A percentile compares a stretch with the other conserved stretches of the same genome.
phyloP scores from a whole-genome alignment of 371 early-diverging fungal genomes.

The Sanchytrium tribonematis region DNA sequence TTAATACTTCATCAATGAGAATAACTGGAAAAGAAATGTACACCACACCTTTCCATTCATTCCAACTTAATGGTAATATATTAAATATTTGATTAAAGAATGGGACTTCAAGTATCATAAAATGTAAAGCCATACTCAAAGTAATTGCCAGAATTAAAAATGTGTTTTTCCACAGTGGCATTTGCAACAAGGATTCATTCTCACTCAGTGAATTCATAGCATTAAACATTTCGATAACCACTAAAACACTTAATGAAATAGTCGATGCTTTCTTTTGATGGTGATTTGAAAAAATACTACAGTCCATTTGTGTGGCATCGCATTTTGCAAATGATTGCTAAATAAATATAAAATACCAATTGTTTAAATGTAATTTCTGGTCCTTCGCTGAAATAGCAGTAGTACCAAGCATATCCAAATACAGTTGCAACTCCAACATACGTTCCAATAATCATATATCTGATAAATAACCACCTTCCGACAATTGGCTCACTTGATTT shows the following conservation, averaged over 20 bases:
- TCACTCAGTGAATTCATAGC: conserved; percentile 69
- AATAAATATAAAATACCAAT: conserved; percentile 20
- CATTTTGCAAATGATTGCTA: background rate
- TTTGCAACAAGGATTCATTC: conserved; percentile 61
- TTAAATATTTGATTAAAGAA: conserved; percentile 55
- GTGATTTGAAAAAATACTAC: conserved; percentile 9
- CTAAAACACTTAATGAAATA: conserved; percentile 72
- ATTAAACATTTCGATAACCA: conserved; percentile 90
- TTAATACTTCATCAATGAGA: conserved; percentile 64
- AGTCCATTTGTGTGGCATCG: background rate
- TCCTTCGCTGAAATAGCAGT: conserved; percentile 51
- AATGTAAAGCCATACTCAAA: conserved; percentile 67
- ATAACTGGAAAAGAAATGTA: conserved; percentile 67
- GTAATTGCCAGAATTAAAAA: conserved; percentile 53
- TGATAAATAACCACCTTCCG: conserved; percentile 68
- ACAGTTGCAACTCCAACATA: conserved; percentile 83
- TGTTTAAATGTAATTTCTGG: conserved; percentile 63
- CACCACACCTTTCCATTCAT: conserved; percentile 73
- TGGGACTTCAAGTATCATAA: conserved; percentile 68
- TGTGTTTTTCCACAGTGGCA: conserved; percentile 64
- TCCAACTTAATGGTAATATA: conserved; percentile 49
- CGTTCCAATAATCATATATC: conserved; percentile 64
- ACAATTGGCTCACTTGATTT: conserved; percentile 56
- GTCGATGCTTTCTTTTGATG: conserved; percentile 56
- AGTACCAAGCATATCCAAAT: conserved; percentile 94